Evolutionary conservation across 108 stramenopile species (phyloP).

Genomic region (Fragilaria crotonensis): DNA sequence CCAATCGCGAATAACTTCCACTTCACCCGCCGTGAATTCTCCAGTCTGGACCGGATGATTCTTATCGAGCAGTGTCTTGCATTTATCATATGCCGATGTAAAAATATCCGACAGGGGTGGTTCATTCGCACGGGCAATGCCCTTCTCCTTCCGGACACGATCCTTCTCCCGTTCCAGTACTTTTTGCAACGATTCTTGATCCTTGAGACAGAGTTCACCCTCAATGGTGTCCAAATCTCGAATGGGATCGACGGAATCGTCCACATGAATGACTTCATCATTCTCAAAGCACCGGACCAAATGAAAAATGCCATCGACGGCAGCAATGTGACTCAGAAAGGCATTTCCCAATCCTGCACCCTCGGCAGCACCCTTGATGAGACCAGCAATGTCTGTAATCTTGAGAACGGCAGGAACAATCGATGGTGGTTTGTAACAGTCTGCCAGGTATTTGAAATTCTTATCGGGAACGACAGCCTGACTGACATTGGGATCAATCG

Average conservation of each 20-base stretch:
- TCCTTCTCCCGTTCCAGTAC: constrained; percentile 72
- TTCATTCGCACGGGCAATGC: constrained; percentile 50
- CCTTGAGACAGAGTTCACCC: constrained; percentile 93
- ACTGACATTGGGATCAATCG: constrained; percentile 98
- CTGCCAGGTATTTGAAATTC: constrained; percentile 94
- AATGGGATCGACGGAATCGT: constrained; percentile 98
- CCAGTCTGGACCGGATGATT: constrained; percentile 79
- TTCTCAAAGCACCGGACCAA: constrained; percentile 94
- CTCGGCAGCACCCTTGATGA: constrained; percentile 95
- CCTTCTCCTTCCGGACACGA: constrained; percentile 80
- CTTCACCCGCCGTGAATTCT: constrained; percentile 77
- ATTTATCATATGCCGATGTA: constrained; percentile 66
- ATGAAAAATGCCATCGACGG: constrained; percentile 97
- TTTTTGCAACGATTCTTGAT: constrained; percentile 58
- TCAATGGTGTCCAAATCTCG: constrained; percentile 98
- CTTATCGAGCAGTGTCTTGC: constrained; percentile 58
- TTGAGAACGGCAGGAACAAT: constrained; percentile 92
- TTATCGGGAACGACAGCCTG: constrained; percentile 94
- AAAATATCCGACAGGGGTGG: constrained; percentile 64
- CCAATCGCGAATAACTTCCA: constrained; percentile 82
- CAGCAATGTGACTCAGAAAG: constrained; percentile 95
- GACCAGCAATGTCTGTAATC: constrained; percentile 98
- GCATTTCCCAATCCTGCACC: constrained; percentile 99
- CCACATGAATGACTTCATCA: constrained; percentile 98
- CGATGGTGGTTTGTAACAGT: constrained; percentile 72